A percentile compares a stretch with the other conserved stretches of the same genome.
Evolutionary conservation across 495 filamentous ascomycete genomes (phyloP).

Genomic region (Aspergillus baeticus): DNA sequence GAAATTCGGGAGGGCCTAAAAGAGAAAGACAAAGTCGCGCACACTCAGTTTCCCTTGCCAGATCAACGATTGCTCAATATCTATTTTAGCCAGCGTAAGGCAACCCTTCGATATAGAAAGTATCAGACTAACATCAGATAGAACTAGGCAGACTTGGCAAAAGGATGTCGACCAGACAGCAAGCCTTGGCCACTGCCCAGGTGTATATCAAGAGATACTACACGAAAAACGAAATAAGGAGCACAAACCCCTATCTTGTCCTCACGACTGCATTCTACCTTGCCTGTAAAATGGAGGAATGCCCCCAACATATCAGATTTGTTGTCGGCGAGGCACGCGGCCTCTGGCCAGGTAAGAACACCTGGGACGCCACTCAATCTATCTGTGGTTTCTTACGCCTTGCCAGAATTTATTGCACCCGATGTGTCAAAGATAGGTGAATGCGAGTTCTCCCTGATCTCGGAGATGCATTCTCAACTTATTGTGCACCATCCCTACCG

Average conservation of each 20-base stretch:
- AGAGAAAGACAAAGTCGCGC: conserved; percentile 65
- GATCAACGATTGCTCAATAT: conserved; percentile 81
- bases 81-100: conserved; percentile 85
- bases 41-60: conserved; percentile 78
- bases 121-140: conserved; percentile 30
- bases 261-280: conserved; percentile 90
- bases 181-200: conserved; percentile 92
- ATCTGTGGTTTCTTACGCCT: conserved; percentile 16
- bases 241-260: conserved; percentile 91
- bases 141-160: conserved; percentile 82
- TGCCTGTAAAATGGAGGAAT: conserved; percentile 98
- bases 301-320: conserved; percentile 90
- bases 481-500: conserved; percentile 98
- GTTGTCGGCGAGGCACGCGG: conserved; percentile 82
- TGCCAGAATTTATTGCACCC: conserved; percentile 68
- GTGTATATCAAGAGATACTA: conserved; percentile 94
- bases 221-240: conserved; percentile 82
- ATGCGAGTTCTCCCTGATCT: conserved; percentile 94
- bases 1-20: conserved; percentile 71
- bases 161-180: conserved; percentile 75
- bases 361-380: neutral
- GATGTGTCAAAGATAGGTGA: conserved; percentile 91
- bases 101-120: neutral
- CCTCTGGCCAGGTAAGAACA: conserved; percentile 72
- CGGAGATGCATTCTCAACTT: conserved; percentile 90